Evolutionary conservation across 352 stramenopile genomes (phyloP), one percentile per base, ranked within the genome.

Genomic region (Phytopythium montanum): DNA sequence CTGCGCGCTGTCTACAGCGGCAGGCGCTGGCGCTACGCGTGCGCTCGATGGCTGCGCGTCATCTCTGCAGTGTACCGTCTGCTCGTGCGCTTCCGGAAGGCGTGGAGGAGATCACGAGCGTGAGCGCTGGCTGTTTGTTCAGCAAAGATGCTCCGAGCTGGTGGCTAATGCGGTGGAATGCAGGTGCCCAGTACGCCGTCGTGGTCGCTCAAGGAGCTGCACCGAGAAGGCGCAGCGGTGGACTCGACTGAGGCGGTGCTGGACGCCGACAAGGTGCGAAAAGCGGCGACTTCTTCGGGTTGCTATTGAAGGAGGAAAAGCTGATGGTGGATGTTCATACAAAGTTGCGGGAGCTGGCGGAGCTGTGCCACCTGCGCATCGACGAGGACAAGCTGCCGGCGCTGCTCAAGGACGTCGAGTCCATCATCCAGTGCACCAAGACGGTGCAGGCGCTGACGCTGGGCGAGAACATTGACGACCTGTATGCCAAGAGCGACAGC

Each of bases 401-500:
- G 19, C 64, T 95, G 63, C 73, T 95, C 28, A 85, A 87, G 39
- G 85, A 90, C 54, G 85, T 95, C 7, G 83, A 93, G 67, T 86
- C 82, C 26, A 95, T 95, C 49, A 93, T 95, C 51, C 85, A 95
- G 55, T 95, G 85, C 76, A 90, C 85, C 53, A 90, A 88, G 67
- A 91, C 81, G 29, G 87, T 95, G 52, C 85, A 95, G 59, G 83
- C 76, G 31, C 76, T 93, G 65, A 95, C 85, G 46, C 53, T 95
- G 33, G 65, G 88, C 58, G 81, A 87, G 41, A 87, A 90, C 63
- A 87, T 95, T n/a, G 78, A 93, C 60, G 80, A 92, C 23, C 61
- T 95, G 33, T 95, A 95, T 54, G 74, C 78, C 31, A 89, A 79
- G 45, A 80, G 67, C 60, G 73, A 76, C 54, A 79, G 78, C 29